Evolutionary conservation across 345 rosid species (phyloP).

Genomic region (Gynandropsis gynandra): DNA sequence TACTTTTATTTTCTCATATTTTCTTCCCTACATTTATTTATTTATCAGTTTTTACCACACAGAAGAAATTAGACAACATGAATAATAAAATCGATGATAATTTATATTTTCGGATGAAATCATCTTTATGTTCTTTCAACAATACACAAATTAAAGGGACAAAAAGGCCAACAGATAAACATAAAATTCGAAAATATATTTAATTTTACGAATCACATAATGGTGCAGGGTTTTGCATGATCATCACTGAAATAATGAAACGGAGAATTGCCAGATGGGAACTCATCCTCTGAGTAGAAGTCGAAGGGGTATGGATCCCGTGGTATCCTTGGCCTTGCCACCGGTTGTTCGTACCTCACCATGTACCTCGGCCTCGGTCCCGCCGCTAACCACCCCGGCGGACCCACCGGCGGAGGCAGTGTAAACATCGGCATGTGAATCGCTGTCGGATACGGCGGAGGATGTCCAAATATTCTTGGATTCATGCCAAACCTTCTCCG

Average conservation of each 20-base stretch:
- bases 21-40: no score
- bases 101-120: no score
- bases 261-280: not conserved
- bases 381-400: conserved; percentile 17
- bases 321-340: not conserved
- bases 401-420: conserved; percentile 9
- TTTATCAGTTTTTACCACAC: no score
- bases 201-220: conserved; percentile 13
- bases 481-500: conserved; percentile 6
- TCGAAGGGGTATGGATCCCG: conserved; percentile 20
- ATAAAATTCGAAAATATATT: no score
- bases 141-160: no score
- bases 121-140: no score
- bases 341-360: conserved; percentile 9
- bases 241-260: conserved; percentile 8
- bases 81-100: no score
- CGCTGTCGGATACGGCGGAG: not conserved
- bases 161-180: no score
- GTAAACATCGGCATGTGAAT: conserved; percentile 16
- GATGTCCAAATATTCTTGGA: no score
- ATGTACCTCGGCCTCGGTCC: not conserved
- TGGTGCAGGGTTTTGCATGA: conserved; percentile 18
- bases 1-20: no score
- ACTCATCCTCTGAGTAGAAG: not conserved
- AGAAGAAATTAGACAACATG: no score